Conservation (phyloP, 2,329 filamentous ascomycete genomes). For the Zelopaecilomyces penicillatus region DNA sequence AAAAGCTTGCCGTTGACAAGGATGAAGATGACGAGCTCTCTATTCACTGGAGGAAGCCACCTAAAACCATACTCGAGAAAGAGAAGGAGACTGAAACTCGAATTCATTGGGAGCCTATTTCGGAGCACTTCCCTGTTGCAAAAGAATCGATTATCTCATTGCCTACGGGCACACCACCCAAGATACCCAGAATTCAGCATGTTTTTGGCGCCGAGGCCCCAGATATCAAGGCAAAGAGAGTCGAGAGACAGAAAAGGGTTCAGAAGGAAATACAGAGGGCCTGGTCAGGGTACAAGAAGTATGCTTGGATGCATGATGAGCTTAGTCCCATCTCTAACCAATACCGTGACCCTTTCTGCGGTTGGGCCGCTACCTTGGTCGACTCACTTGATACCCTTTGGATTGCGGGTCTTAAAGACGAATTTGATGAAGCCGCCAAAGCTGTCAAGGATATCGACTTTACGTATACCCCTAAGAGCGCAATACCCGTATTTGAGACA, state of each 20-base stretch:
- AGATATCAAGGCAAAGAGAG: slow-evolving; percentile 51
- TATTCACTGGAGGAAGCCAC: slow-evolving; percentile 21
- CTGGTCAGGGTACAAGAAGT: slow-evolving; percentile 73
- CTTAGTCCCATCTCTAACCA: slow-evolving; percentile 61
- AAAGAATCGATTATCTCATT: slow-evolving; percentile 63
- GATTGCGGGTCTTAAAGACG: slow-evolving; percentile 72
- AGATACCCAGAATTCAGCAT: slow-evolving; percentile 70
- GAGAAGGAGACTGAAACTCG: slow-evolving; percentile 11
- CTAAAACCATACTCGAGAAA: slow-evolving; percentile 11
- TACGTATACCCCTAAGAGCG: slow-evolving; percentile 53
- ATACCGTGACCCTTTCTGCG: slow-evolving; percentile 75
- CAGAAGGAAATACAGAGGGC: slow-evolving; percentile 67
- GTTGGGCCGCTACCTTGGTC: slow-evolving; percentile 82
- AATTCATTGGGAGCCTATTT: slow-evolving; percentile 65
- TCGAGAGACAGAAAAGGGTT: slow-evolving; percentile 56
- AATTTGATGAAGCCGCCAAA: slow-evolving; percentile 70
- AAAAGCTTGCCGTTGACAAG: background rate
- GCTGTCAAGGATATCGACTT: slow-evolving; percentile 73
- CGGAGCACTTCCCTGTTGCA: slow-evolving; percentile 71
- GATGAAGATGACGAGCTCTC: slow-evolving; percentile 1
- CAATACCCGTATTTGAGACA: slow-evolving; percentile 89
- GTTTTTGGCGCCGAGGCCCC: slow-evolving; percentile 59
- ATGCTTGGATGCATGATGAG: slow-evolving; percentile 84
- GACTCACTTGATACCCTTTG: slow-evolving; percentile 77
- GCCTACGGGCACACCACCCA: slow-evolving; percentile 60